Evolutionary conservation across 768 basidiomycete genomes (phyloP).

Genomic region (Pleurotus tuoliensis): DNA sequence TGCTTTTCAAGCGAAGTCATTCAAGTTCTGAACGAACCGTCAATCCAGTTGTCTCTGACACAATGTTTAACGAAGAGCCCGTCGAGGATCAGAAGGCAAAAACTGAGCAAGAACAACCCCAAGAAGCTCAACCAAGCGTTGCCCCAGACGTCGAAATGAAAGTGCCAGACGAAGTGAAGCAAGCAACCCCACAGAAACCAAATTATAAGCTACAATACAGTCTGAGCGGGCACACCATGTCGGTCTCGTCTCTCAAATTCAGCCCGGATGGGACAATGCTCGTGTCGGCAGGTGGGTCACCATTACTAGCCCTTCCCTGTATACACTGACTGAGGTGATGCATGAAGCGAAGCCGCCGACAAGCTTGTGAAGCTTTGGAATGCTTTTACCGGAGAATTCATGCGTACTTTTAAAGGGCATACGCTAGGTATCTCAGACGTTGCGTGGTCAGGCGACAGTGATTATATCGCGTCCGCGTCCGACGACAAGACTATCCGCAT

Average conservation of each 20-base stretch:
- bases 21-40: neutral
- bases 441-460: constrained; percentile 82
- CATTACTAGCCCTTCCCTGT: constrained; percentile 1
- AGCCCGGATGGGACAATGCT: constrained; percentile 79
- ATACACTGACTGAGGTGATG: constrained; percentile 17
- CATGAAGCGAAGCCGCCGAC: constrained; percentile 70
- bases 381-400: constrained; percentile 63
- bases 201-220: constrained; percentile 57
- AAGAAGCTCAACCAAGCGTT: neutral
- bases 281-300: constrained; percentile 75
- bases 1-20: no score
- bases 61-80: neutral
- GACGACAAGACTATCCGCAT: constrained; percentile 89
- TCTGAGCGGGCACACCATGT: constrained; percentile 77
- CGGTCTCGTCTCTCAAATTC: constrained; percentile 85
- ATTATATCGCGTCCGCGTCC: constrained; percentile 85
- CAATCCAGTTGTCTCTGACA: neutral
- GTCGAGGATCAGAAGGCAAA: neutral
- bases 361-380: constrained; percentile 83
- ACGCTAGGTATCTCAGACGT: constrained; percentile 85
- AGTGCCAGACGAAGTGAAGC: neutral
- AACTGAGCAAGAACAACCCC: neutral
- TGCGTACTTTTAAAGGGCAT: constrained; percentile 72
- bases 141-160: neutral
- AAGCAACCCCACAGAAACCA: constrained; percentile 21